Percentiles rank a stretch among this genome's conserved stretches.
Evolutionary conservation across 176 grass and related monocot genomes (phyloP).

Genomic region (Cenchrus purpureus): DNA sequence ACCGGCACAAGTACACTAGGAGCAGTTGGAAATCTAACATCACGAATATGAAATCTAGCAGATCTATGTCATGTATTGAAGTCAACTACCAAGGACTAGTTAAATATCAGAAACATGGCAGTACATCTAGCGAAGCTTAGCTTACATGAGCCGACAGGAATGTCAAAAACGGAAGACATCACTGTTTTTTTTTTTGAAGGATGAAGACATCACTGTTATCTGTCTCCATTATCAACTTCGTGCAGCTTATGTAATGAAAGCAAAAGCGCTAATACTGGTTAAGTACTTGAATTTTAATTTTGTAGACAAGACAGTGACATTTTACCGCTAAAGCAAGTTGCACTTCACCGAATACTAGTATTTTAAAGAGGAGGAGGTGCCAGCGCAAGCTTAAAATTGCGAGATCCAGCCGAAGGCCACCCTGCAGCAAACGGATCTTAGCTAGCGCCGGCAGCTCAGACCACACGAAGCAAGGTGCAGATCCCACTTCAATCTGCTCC

Average conservation of each 20-base stretch:
- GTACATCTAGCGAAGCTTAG: neutral
- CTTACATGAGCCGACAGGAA: neutral
- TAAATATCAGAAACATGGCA: neutral
- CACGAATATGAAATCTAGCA: neutral
- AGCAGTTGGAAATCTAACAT: constrained; percentile 10
- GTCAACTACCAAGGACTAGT: constrained; percentile 8
- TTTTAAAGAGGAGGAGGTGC: too few relatives aligned
- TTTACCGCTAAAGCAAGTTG: neutral
- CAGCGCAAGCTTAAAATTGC: neutral
- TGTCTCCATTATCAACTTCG: neutral
- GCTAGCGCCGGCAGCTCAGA: neutral
- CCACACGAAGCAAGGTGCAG: neutral
- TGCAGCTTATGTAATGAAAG: neutral
- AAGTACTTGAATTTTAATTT: neutral
- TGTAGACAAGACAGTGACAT: neutral
- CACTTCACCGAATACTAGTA: constrained; percentile 7
- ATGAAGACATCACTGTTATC: neutral
- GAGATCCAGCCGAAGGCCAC: neutral
- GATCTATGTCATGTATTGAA: constrained; percentile 16
- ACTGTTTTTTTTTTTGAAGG: neutral
- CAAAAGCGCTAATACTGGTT: neutral
- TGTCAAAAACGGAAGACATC: neutral
- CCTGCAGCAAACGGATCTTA: constrained; percentile 29
- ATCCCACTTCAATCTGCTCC: neutral
- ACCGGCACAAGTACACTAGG: neutral